Conservation (phyloP, 345 rosid genomes). For the Camelina hispida region DNA sequence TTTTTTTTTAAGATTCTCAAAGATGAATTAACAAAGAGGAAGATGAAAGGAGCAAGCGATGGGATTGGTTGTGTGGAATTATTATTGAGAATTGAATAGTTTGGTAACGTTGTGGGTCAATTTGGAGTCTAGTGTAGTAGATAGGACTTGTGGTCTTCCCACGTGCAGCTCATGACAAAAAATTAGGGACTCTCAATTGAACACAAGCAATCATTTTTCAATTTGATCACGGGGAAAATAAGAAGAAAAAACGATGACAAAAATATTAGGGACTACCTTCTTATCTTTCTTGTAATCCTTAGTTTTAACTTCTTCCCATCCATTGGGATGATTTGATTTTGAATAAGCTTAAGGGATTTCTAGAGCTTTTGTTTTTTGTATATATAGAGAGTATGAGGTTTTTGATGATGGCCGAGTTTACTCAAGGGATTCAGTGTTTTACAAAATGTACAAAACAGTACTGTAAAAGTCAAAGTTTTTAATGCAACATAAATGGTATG, state of each 20-base stretch:
- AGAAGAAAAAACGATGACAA: neutral
- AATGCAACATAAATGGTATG: neutral
- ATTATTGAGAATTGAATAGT: conserved; percentile 21
- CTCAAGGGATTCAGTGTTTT: neutral
- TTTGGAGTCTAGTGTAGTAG: conserved; percentile 26
- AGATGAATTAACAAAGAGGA: conserved; percentile 2
- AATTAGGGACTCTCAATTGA: neutral
- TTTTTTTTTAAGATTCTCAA: conserved; percentile 24
- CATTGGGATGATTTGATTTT: conserved; percentile 10
- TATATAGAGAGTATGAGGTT: neutral
- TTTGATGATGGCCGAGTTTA: neutral
- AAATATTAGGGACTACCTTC: neutral
- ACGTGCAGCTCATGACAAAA: conserved; percentile 27
- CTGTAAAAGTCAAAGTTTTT: neutral
- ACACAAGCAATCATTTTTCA: neutral
- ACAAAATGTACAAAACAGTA: conserved; percentile 20
- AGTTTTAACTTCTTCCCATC: conserved; percentile 29
- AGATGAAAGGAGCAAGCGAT: conserved; percentile 26
- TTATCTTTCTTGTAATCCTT: conserved; percentile 13
- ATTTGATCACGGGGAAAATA: neutral
- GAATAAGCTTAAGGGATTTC: neutral
- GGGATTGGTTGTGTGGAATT: conserved; percentile 26
- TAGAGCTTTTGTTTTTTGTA: neutral
- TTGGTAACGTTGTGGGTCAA: neutral
- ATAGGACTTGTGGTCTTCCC: conserved; percentile 29